Evolutionary conservation across 2,329 filamentous ascomycete species (phyloP), one percentile per base, ranked within the genome.

Genomic region (Alternaria viburni): DNA sequence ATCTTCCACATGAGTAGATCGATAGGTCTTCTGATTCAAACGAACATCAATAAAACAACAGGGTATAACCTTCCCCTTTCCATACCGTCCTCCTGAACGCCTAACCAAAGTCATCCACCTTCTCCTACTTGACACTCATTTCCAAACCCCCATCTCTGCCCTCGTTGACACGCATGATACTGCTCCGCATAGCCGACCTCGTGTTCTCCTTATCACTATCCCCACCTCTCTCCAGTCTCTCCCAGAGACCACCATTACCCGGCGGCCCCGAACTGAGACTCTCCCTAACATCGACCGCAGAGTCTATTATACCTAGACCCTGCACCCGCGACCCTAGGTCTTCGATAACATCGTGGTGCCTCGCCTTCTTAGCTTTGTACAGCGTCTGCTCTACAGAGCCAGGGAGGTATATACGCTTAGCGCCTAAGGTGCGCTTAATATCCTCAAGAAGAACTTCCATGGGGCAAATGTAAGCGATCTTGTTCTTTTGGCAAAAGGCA

Each of bases 371-470:
- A 3, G 51, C 62, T 6, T 68, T 46, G 59, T 69, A 66, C 7
- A 58, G 62, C 3, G 60, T 60, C 52, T 79, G 74, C 41, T 79
- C 77, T 2, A 65, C 66, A 1, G 74, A 88, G 0, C 89, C 90
- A 0, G 93, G 93, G 0, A 97, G 85, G 6, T 86, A 84, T n/a
- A 97, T 87, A 25, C 88, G 86, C 2, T 81, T 81, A 0, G 93
- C 93, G 21, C 89, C 87, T 0, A 97, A 83, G 0, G 91, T 93
- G 65, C 91, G 88, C 26, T 89, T 90, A 60, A 98, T 97, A 74
- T 98, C 95, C 26, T 91, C 87, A 11, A 98, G 85, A 12, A 97
- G 82, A 3, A 97, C 86, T 61, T 97, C 92, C 95, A 98, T 98
- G 0, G 95, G 95, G 65, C 93, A 96, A 65, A 98, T 96, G 78